phyloP scores from a whole-genome alignment of 345 rosid species.

The Eucalyptus albens region DNA sequence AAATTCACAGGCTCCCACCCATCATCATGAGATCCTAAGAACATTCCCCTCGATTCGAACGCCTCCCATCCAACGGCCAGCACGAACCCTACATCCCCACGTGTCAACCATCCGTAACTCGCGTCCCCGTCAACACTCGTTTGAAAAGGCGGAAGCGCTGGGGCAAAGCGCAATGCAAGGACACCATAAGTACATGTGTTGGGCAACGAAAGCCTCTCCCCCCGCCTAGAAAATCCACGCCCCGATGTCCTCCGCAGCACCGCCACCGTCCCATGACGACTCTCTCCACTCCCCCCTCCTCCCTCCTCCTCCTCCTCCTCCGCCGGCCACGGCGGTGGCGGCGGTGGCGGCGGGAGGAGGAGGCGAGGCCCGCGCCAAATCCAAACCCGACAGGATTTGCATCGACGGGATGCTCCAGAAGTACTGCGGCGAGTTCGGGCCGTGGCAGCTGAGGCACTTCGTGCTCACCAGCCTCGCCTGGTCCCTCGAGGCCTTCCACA shows the following conservation, averaged over 20 bases:
- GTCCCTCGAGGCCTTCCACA: conserved; percentile 89
- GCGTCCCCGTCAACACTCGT: not conserved
- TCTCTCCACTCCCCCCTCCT: not conserved
- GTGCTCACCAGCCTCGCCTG: conserved; percentile 74
- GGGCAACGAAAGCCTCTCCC: not conserved
- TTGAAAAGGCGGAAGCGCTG: not conserved
- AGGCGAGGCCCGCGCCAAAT: not conserved
- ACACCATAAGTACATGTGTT: not conserved
- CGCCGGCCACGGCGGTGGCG: conserved; percentile 17
- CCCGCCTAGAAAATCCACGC: not conserved
- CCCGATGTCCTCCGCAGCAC: not conserved
- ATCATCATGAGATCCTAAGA: not conserved
- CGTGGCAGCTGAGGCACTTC: conserved; percentile 84
- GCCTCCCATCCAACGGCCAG: not conserved
- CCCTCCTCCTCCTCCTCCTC: not conserved
- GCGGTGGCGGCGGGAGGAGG: not conserved
- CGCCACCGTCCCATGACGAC: not conserved
- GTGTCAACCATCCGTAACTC: not conserved
- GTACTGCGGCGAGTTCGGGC: conserved; percentile 86
- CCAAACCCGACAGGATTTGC: conserved; percentile 27
- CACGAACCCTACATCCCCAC: not conserved
- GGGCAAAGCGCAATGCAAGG: not conserved
- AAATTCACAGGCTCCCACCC: not conserved
- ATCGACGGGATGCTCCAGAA: conserved; percentile 69
- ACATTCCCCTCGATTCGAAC: not conserved